Conservation (phyloP, 1,284 basidiomycete species). For the Meripilus lineatus region DNA sequence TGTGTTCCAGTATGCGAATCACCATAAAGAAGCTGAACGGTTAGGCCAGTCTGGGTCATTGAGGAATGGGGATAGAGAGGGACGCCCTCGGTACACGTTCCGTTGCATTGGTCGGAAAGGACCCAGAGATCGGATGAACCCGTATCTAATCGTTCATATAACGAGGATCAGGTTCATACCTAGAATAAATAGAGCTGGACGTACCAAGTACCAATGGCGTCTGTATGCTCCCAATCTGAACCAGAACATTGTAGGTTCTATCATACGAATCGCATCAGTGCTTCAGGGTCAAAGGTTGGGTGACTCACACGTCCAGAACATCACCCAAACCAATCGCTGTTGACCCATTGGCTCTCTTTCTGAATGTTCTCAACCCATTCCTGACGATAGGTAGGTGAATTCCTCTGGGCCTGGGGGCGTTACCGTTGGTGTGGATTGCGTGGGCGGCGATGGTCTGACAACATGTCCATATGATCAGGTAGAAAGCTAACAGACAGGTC, state of each 20-base stretch:
- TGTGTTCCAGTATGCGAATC: constrained; percentile 34
- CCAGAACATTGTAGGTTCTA: constrained; percentile 28
- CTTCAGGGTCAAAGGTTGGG: not conserved
- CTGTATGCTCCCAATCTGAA: constrained; percentile 22
- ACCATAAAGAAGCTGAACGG: constrained; percentile 28
- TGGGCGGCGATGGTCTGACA: too few relatives aligned
- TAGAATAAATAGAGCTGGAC: constrained; percentile 5
- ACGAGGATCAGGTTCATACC: not conserved
- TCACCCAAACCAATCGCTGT: constrained; percentile 24
- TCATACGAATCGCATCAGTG: not conserved
- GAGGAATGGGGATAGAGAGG: constrained; percentile 25
- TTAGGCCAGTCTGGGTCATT: constrained; percentile 19
- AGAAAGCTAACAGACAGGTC: too few relatives aligned
- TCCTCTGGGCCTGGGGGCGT: too few relatives aligned
- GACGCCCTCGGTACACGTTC: constrained; percentile 19
- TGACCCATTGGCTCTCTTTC: constrained; percentile 11
- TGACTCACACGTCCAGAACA: constrained; percentile 24
- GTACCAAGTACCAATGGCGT: constrained; percentile 27
- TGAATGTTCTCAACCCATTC: constrained; percentile 4
- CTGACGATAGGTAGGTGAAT: constrained; percentile 12
- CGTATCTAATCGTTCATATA: constrained; percentile 19
- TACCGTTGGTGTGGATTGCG: too few relatives aligned
- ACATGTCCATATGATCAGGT: too few relatives aligned
- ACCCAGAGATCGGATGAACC: constrained; percentile 30
- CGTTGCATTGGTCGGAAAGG: constrained; percentile 23